Conservation (phyloP, 257 asterid genomes). For the Scutellaria baicalensis region DNA sequence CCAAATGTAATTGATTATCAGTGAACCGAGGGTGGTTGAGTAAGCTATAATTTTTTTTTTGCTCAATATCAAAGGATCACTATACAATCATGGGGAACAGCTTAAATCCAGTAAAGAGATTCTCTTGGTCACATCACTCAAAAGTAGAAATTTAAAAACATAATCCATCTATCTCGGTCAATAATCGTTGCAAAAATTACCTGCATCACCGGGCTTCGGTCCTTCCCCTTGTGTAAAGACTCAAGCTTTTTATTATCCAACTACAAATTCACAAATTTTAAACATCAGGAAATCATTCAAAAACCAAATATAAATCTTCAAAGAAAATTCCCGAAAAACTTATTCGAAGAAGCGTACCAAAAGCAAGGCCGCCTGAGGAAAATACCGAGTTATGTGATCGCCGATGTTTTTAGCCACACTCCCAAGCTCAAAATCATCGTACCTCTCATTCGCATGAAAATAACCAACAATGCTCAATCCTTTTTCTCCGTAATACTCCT, state of each 20-base stretch:
- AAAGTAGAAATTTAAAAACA: not conserved
- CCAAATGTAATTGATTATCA: not conserved
- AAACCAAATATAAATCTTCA: not conserved
- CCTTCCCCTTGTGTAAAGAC: slow-evolving; percentile 49
- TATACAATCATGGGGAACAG: not conserved
- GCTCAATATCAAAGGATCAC: not conserved
- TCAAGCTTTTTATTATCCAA: slow-evolving; percentile 64
- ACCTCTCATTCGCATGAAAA: slow-evolving; percentile 91
- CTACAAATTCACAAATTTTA: slow-evolving; percentile 28
- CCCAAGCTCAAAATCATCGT: slow-evolving; percentile 70
- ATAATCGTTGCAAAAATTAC: slow-evolving; percentile 19
- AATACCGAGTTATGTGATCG: slow-evolving; percentile 78
- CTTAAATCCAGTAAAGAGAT: not conserved
- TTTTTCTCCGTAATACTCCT: slow-evolving; percentile 71
- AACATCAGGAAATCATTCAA: slow-evolving; percentile 10
- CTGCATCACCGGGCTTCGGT: slow-evolving; percentile 69
- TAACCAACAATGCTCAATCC: slow-evolving; percentile 87
- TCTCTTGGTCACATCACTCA: not conserved
- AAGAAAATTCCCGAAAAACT: not conserved
- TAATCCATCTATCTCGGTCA: not conserved
- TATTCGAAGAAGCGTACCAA: slow-evolving; percentile 42
- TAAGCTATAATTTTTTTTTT: not conserved
- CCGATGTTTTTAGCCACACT: slow-evolving; percentile 82
- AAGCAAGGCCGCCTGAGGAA: slow-evolving; percentile 85
- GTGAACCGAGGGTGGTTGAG: not conserved